Evolutionary conservation across 495 filamentous ascomycete genomes (phyloP).

Genomic region (Podospora australis): DNA sequence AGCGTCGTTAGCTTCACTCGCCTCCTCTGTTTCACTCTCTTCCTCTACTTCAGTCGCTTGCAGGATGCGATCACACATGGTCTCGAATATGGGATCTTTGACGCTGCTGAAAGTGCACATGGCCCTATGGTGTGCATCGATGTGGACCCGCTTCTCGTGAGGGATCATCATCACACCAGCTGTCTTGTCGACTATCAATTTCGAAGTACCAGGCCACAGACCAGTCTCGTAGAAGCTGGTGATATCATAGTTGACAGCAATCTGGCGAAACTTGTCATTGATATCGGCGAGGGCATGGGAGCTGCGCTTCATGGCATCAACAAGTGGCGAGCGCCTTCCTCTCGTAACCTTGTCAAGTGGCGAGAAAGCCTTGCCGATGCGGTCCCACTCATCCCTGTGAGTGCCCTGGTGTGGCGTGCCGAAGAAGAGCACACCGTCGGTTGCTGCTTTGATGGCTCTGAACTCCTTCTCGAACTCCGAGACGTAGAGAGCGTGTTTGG

Average conservation of each 20-base stretch:
- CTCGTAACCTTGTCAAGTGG: not conserved
- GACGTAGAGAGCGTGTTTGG: slow-evolving; percentile 12
- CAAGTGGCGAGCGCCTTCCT: not conserved
- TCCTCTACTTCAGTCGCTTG: too few relatives aligned
- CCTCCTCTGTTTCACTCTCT: too few relatives aligned
- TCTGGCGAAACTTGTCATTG: slow-evolving; percentile 5
- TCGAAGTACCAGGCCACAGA: slow-evolving; percentile 2
- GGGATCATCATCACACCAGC: too few relatives aligned
- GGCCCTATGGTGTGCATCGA: too few relatives aligned
- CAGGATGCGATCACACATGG: too few relatives aligned
- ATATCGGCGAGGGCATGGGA: not conserved
- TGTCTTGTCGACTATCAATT: slow-evolving; percentile 9
- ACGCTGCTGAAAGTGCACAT: too few relatives aligned
- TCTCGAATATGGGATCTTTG: too few relatives aligned
- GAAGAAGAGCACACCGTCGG: too few relatives aligned
- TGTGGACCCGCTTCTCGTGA: too few relatives aligned
- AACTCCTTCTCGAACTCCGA: too few relatives aligned
- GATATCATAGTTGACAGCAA: slow-evolving; percentile 1
- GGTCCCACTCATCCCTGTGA: not conserved
- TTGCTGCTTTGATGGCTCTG: too few relatives aligned
- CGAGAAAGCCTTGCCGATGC: slow-evolving; percentile 8
- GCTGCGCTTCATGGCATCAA: not conserved
- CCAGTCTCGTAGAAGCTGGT: slow-evolving; percentile 7
- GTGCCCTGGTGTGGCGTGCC: slow-evolving; percentile 13
- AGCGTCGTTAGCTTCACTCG: too few relatives aligned